A percentile compares a stretch with the other conserved stretches of the same genome.
Conservation (phyloP, 2,329 filamentous ascomycete species). For the Ilyonectria destructans region DNA sequence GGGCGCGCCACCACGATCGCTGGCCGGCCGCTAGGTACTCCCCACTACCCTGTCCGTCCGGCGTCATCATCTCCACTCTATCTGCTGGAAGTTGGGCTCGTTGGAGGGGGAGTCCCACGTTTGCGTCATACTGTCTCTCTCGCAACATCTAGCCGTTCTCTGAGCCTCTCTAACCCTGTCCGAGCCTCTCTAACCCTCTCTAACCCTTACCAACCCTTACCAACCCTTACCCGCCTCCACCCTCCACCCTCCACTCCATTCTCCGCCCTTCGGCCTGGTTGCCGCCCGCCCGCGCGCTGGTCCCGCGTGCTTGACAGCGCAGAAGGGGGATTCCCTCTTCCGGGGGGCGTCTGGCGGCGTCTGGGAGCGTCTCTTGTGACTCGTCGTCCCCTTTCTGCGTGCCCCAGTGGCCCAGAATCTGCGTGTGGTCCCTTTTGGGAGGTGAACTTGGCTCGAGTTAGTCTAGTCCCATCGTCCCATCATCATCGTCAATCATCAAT, state of each 20-base stretch:
- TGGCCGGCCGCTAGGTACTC: no score
- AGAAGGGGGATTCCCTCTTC: background rate
- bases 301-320: slow-evolving; percentile 15
- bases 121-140: slow-evolving; percentile 34
- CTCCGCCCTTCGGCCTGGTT: slow-evolving; percentile 3
- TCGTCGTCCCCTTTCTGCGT: background rate
- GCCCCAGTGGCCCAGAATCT: slow-evolving; percentile 14
- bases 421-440: slow-evolving; percentile 4
- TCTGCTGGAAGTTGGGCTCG: background rate
- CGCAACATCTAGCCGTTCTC: background rate
- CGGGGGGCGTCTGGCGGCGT: background rate
- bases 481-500: slow-evolving; percentile 26
- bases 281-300: slow-evolving; percentile 16
- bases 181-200: no score
- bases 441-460: slow-evolving; percentile 17
- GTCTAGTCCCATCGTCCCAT: slow-evolving; percentile 25
- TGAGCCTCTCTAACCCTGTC: slow-evolving; percentile 9
- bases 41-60: background rate
- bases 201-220: slow-evolving; percentile 8
- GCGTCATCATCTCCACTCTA: slow-evolving; percentile 2
- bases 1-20: no score
- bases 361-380: background rate
- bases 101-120: background rate
- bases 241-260: background rate
- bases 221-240: background rate